These are phyloP conservation scores for Dactylellina haptotyla DNA, from an alignment of 2,329 filamentous ascomycete genomes.

Conservation along the genomic window DNA sequence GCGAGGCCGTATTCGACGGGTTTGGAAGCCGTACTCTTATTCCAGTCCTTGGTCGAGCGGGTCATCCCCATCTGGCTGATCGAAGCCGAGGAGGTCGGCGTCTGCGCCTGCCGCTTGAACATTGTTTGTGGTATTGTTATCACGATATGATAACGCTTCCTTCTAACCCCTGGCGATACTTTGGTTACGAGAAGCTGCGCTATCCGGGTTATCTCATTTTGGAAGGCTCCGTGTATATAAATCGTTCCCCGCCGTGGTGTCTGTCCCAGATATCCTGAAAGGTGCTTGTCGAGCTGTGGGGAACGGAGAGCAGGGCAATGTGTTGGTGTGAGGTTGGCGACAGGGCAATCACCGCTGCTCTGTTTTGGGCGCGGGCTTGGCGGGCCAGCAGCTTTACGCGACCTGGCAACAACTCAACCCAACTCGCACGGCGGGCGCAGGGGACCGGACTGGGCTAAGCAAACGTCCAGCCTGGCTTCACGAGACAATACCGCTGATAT, in stretches of 20 bases:
- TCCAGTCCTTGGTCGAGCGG: conserved; percentile 53
- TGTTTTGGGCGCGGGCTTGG: conserved; percentile 19
- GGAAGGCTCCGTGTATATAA: no score
- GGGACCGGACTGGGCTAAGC: conserved; percentile 6
- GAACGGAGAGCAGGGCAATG: conserved; percentile 1
- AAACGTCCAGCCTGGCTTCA: conserved; percentile 50
- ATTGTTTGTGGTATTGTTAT: conserved; percentile 5
- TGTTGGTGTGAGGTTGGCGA: conserved; percentile 45
- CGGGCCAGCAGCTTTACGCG: conserved; percentile 34
- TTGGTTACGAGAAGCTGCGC: no score
- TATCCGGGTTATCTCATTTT: no score
- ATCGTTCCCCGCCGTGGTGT: no score
- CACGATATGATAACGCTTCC: background rate
- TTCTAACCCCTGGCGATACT: no score
- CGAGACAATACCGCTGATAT: background rate
- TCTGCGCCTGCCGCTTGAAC: conserved; percentile 52
- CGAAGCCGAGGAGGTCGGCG: conserved; percentile 45
- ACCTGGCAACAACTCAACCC: conserved; percentile 45
- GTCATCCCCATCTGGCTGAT: conserved; percentile 49
- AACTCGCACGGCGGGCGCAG: no score
- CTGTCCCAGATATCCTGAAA: no score
- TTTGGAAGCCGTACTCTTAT: conserved; percentile 28
- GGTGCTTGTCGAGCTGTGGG: background rate
- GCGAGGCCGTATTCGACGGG: conserved; percentile 52
- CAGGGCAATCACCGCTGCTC: background rate